Conservation (phyloP, 129 eudicot species). For the Tagetes patula region DNA sequence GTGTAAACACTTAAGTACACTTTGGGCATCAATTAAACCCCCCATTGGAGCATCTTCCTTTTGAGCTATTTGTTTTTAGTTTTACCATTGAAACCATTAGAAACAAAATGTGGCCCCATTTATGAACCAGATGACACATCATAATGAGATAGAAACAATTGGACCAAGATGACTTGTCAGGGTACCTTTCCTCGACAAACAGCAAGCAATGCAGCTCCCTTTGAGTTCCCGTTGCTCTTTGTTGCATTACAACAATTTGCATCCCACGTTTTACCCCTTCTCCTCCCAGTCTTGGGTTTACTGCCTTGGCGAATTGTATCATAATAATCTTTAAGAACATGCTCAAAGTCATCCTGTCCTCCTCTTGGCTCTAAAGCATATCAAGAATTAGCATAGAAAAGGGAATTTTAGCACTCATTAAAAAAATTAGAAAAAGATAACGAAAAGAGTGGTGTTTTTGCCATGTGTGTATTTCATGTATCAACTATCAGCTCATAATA, state of each 20-base stretch:
- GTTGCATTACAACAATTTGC: constrained; percentile 26
- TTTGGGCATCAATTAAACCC: background rate
- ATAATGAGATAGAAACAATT: constrained; percentile 4
- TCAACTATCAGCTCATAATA: background rate
- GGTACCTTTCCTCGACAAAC: constrained; percentile 98
- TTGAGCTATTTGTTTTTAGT: constrained; percentile 1
- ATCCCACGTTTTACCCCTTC: constrained; percentile 58
- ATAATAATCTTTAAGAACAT: constrained; percentile 68
- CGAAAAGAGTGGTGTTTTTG: constrained; percentile 4
- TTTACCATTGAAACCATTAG: background rate
- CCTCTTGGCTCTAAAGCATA: constrained; percentile 74
- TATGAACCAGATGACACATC: background rate
- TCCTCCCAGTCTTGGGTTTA: constrained; percentile 49
- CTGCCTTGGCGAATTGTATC: constrained; percentile 47
- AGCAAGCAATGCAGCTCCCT: constrained; percentile 92
- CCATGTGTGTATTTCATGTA: constrained; percentile 5
- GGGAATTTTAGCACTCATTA: background rate
- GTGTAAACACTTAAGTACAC: background rate
- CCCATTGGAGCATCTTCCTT: background rate
- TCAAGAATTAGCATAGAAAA: constrained; percentile 4
- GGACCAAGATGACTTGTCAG: constrained; percentile 9
- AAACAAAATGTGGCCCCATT: background rate
- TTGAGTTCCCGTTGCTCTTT: constrained; percentile 30
- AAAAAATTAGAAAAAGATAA: background rate
- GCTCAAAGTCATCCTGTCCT: constrained; percentile 79